phyloP scores from a whole-genome alignment of 352 stramenopile species.

The Globisporangium uncinulatum region DNA sequence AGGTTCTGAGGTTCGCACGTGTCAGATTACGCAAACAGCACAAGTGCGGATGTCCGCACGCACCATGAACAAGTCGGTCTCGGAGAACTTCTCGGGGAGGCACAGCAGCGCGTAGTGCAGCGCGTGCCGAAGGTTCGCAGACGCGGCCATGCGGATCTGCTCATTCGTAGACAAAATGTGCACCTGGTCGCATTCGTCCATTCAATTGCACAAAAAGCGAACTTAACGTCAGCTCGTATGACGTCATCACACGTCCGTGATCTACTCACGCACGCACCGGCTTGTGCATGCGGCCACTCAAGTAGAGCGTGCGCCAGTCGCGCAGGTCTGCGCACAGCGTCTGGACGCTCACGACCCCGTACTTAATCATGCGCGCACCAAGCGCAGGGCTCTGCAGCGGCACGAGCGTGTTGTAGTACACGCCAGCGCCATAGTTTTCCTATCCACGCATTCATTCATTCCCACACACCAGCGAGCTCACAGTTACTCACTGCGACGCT shows the following conservation, averaged over 20 bases:
- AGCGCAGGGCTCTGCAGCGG: conserved; percentile 47
- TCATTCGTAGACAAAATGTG: conserved; percentile 46
- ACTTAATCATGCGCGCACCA: conserved; percentile 80
- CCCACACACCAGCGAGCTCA: not conserved
- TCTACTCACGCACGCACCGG: conserved; percentile 35
- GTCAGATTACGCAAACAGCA: too few species aligned
- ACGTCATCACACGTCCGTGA: too few species aligned
- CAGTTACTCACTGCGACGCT: too few species aligned
- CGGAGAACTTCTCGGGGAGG: conserved; percentile 74
- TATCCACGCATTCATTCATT: conserved; percentile 5
- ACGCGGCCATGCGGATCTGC: conserved; percentile 40
- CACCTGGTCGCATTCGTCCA: conserved; percentile 28
- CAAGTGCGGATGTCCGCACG: not conserved
- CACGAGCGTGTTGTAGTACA: conserved; percentile 88
- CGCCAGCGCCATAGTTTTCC: conserved; percentile 69
- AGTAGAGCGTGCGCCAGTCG: conserved; percentile 82
- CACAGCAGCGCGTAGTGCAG: conserved; percentile 70
- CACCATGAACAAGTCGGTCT: conserved; percentile 83
- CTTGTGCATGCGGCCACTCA: conserved; percentile 85
- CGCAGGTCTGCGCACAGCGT: conserved; percentile 70
- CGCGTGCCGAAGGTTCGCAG: conserved; percentile 64
- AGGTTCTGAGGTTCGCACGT: too few species aligned
- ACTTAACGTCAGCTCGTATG: too few species aligned
- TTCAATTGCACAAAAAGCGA: not conserved
- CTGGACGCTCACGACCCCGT: conserved; percentile 82